These are phyloP conservation scores for Podospora pseudocomata DNA, from an alignment of 495 filamentous ascomycete species.

Conservation along the genomic window DNA sequence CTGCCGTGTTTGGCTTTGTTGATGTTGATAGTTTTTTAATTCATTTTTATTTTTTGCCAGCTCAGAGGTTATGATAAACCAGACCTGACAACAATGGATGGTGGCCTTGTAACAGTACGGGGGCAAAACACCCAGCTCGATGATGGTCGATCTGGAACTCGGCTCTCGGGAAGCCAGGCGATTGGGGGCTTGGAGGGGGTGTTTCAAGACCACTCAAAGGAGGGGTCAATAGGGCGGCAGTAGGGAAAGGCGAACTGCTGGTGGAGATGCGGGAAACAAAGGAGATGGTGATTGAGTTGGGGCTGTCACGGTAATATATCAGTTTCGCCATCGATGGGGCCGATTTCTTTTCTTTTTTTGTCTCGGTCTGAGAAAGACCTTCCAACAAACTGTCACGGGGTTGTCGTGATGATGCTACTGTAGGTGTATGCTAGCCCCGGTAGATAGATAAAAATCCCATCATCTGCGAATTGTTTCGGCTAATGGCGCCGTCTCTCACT, in stretches of 20 bases:
- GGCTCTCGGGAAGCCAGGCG: not conserved
- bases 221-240: not conserved
- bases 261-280: slow-evolving; percentile 9
- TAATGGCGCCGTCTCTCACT: slow-evolving; percentile 9
- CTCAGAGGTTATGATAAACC: not conserved
- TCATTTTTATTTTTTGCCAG: not conserved
- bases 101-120: no score
- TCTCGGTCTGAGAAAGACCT: not conserved
- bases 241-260: not conserved
- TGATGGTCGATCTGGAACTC: not conserved
- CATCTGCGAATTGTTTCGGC: slow-evolving; percentile 14
- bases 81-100: not conserved
- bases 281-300: not conserved
- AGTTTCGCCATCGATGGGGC: slow-evolving; percentile 4
- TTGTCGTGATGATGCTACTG: not conserved
- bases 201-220: not conserved
- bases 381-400: not conserved
- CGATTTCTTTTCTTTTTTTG: slow-evolving; percentile 5
- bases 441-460: slow-evolving; percentile 10
- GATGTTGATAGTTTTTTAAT: not conserved
- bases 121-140: not conserved
- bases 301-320: slow-evolving; percentile 1
- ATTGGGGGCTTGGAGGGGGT: not conserved
- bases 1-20: not conserved
- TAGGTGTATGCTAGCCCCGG: not conserved